Evolutionary conservation across 179 eudicot genomes (phyloP).

Genomic region (Kewa caespitosa): DNA sequence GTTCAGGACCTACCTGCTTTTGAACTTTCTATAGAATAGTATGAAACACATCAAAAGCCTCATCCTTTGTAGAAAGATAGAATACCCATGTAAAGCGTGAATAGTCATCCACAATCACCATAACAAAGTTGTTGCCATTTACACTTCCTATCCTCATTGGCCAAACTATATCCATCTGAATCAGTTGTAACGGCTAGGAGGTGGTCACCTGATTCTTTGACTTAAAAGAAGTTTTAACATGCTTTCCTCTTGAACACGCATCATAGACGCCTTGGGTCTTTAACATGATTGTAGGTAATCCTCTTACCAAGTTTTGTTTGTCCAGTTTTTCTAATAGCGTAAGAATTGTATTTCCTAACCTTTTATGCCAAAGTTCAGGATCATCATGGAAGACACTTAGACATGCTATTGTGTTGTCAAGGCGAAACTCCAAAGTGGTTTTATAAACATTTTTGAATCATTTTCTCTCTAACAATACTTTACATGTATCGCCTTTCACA

Average conservation of each 20-base stretch:
- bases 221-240: constrained; percentile 2
- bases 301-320: background rate
- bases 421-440: too few species aligned
- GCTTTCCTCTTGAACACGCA: background rate
- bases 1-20: background rate
- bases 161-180: constrained; percentile 17
- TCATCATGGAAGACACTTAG: too few species aligned
- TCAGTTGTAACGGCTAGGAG: background rate
- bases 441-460: too few species aligned
- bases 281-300: background rate
- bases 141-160: background rate
- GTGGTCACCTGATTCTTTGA: background rate
- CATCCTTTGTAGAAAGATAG: background rate
- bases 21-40: background rate
- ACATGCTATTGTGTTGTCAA: too few species aligned
- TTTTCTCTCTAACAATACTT: too few species aligned
- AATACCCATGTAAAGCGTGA: background rate
- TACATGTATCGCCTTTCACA: too few species aligned
- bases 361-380: too few species aligned
- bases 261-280: background rate
- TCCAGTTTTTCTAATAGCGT: too few species aligned
- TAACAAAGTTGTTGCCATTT: background rate
- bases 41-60: background rate
- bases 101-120: background rate
- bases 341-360: too few species aligned